Evolutionary conservation across 768 basidiomycete species (phyloP).

Genomic region (Gloeophyllum trabeum): DNA sequence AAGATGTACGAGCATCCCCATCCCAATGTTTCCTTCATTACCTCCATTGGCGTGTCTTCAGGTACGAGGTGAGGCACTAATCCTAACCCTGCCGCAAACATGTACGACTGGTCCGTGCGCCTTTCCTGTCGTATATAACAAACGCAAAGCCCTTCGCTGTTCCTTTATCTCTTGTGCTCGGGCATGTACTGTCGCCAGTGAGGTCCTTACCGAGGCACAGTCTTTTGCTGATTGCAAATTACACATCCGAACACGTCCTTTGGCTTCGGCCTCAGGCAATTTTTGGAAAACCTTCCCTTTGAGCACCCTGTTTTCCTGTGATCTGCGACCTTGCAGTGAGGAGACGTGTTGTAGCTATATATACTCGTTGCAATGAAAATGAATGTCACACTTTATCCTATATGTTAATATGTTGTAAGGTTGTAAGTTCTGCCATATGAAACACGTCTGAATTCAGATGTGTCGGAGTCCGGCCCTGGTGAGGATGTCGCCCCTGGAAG

Average conservation of each 20-base stretch:
- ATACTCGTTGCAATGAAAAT: too few species aligned
- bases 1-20: not conserved
- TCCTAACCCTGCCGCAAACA: not conserved
- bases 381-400: too few species aligned
- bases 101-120: not conserved
- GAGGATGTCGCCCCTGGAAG: too few species aligned
- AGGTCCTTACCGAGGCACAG: conserved; percentile 93
- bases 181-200: conserved; percentile 93
- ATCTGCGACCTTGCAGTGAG: too few species aligned
- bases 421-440: too few species aligned
- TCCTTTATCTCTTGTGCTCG: conserved; percentile 78
- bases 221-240: conserved; percentile 97
- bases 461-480: too few species aligned
- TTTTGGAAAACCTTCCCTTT: conserved; percentile 60
- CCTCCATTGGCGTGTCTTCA: not conserved
- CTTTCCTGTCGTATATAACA: conserved; percentile 27
- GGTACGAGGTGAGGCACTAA: not conserved
- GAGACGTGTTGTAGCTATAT: too few species aligned
- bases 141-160: not conserved
- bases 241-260: conserved; percentile 93
- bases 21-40: not conserved
- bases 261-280: conserved; percentile 84
- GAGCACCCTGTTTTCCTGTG: too few species aligned
- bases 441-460: too few species aligned
- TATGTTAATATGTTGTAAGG: too few species aligned